Percentiles rank a stretch among this genome's conserved stretches.
Conservation (phyloP, 352 stramenopile genomes). For the Globisporangium heterothallicum region DNA sequence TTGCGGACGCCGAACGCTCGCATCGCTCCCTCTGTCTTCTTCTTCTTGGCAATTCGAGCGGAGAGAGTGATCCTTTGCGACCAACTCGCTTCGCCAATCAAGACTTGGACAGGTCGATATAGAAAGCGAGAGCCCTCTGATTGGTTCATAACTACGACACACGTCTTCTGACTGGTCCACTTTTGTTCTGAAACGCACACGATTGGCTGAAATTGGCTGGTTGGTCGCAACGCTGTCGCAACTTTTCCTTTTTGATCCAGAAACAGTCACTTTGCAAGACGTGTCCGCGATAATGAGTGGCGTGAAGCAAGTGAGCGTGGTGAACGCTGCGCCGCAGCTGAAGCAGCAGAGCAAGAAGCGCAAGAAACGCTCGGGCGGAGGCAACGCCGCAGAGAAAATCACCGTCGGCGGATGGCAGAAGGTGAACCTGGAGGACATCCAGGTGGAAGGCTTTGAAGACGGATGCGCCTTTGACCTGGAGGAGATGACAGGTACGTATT, state of each 20-base stretch:
- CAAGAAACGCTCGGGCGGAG: slow-evolving; percentile 37
- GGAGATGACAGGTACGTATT: slow-evolving; percentile 58
- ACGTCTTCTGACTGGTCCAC: slow-evolving; percentile 2
- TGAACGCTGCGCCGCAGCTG: background rate
- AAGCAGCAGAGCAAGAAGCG: slow-evolving; percentile 50
- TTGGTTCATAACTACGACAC: background rate
- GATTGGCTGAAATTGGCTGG: slow-evolving; percentile 34
- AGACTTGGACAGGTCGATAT: too few species aligned
- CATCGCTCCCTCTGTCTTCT: slow-evolving; percentile 12
- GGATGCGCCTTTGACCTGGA: slow-evolving; percentile 80
- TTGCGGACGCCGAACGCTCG: slow-evolving; percentile 18
- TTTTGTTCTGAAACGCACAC: slow-evolving; percentile 2
- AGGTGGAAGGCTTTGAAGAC: slow-evolving; percentile 82
- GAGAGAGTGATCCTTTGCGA: slow-evolving; percentile 6
- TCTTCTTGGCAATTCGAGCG: background rate
- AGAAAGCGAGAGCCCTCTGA: background rate
- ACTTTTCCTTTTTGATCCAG: background rate
- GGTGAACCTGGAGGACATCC: slow-evolving; percentile 67
- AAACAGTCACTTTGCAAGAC: background rate
- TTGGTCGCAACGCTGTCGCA: slow-evolving; percentile 1
- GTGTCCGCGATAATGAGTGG: slow-evolving; percentile 5
- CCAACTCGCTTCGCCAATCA: slow-evolving; percentile 7
- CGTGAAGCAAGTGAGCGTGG: slow-evolving; percentile 8
- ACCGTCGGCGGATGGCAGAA: slow-evolving; percentile 43
- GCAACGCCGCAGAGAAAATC: background rate